Percentiles rank a stretch among this genome's conserved stretches.
Conservation (phyloP, 805 yeast species). For the Zygotorulaspora chibaensis region DNA sequence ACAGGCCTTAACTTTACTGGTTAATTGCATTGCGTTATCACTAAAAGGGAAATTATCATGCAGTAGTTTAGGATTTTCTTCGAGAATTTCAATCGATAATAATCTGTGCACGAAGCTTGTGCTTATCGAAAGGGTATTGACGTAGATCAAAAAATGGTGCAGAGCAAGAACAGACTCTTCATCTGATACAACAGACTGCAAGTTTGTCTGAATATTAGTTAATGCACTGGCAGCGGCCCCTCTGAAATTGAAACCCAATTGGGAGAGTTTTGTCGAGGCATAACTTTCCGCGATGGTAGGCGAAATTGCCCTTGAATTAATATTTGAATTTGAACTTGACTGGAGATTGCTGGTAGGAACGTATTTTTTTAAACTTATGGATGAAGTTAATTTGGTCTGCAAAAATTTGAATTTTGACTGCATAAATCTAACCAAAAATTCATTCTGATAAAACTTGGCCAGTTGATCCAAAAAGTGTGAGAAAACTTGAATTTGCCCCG, state of each 20-base stretch:
- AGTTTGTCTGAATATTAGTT: constrained; percentile 37
- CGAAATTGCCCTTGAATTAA: constrained; percentile 12
- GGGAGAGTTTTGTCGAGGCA: constrained; percentile 21
- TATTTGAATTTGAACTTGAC: not conserved
- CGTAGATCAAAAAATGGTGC: constrained; percentile 56
- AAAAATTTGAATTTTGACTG: constrained; percentile 27
- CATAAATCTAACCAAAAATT: constrained; percentile 29
- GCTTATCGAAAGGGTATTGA: constrained; percentile 69
- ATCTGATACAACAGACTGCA: constrained; percentile 32
- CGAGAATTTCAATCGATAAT: constrained; percentile 34
- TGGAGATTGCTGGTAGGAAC: constrained; percentile 10
- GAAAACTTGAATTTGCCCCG: constrained; percentile 50
- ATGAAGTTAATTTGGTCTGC: constrained; percentile 24
- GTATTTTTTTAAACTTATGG: constrained; percentile 23
- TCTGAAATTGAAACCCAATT: constrained; percentile 32
- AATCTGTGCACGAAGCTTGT: constrained; percentile 54
- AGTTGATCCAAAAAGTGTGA: constrained; percentile 28
- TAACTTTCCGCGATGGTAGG: constrained; percentile 13
- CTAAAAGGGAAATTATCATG: constrained; percentile 39
- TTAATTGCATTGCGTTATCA: constrained; percentile 31
- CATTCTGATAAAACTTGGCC: constrained; percentile 30
- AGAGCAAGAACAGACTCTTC: constrained; percentile 39
- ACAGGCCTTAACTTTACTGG: constrained; percentile 24
- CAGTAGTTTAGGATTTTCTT: constrained; percentile 32
- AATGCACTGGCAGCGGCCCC: constrained; percentile 41